These are phyloP conservation scores for Sclerotinia nivalis DNA, from an alignment of 2,329 filamentous ascomycete species.

Conservation along the genomic window DNA sequence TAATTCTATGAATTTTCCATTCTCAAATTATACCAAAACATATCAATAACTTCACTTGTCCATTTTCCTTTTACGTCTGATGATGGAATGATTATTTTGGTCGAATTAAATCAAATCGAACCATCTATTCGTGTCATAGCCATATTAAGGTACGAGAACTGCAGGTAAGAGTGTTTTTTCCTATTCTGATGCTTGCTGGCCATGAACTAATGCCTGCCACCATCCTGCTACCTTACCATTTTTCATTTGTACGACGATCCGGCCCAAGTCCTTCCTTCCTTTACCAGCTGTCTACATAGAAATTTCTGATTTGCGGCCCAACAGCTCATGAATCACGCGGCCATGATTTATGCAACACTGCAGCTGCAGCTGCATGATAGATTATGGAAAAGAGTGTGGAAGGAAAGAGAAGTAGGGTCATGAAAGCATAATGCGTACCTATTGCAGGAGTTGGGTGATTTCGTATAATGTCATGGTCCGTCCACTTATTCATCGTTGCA, in stretches of 20 bases:
- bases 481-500: slow-evolving; percentile 8
- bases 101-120: neutral
- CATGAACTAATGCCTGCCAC: slow-evolving; percentile 8
- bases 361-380: slow-evolving; percentile 25
- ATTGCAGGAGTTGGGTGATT: slow-evolving; percentile 17
- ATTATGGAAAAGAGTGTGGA: slow-evolving; percentile 17
- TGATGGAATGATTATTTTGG: neutral
- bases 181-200: slow-evolving; percentile 14
- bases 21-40: neutral
- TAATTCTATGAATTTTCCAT: neutral
- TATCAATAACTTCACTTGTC: slow-evolving; percentile 1
- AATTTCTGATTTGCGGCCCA: slow-evolving; percentile 23
- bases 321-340: slow-evolving; percentile 24
- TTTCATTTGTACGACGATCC: slow-evolving; percentile 4
- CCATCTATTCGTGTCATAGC: neutral
- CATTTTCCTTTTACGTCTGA: neutral
- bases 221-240: slow-evolving; percentile 3
- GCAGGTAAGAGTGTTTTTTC: slow-evolving; percentile 9
- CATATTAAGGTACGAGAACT: slow-evolving; percentile 16
- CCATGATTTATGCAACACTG: slow-evolving; percentile 20
- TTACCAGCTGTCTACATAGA: slow-evolving; percentile 21
- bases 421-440: slow-evolving; percentile 14
- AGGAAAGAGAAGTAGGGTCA: slow-evolving; percentile 16
- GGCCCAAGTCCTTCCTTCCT: slow-evolving; percentile 23
- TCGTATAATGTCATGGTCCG: slow-evolving; percentile 8